These are phyloP conservation scores for Castanea sativa DNA, from an alignment of 306 rosid genomes.

Conservation along the genomic window DNA sequence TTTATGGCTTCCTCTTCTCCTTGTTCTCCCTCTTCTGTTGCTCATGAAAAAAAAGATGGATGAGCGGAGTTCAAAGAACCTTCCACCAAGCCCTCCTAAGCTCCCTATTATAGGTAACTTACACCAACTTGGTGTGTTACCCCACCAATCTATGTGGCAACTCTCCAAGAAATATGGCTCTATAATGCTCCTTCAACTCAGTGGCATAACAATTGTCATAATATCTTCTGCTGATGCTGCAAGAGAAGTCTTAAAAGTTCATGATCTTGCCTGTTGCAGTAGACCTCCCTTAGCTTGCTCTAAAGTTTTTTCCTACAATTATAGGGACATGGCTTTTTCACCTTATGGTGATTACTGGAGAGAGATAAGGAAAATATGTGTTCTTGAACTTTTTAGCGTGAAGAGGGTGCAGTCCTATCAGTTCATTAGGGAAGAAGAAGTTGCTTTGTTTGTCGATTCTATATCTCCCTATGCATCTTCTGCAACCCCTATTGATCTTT, in stretches of 20 bases:
- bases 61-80: too few species aligned
- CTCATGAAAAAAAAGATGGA: background rate
- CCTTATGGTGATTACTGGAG: constrained; percentile 48
- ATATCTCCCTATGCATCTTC: constrained; percentile 9
- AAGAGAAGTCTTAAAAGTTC: constrained; percentile 20
- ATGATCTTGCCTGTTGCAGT: constrained; percentile 30
- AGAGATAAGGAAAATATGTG: constrained; percentile 33
- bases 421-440: constrained; percentile 33
- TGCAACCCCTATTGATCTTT: constrained; percentile 6
- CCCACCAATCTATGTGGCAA: too few species aligned
- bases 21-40: constrained; percentile 1
- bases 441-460: constrained; percentile 6
- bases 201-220: background rate
- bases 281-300: constrained; percentile 10
- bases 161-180: too few species aligned
- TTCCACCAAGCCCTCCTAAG: too few species aligned
- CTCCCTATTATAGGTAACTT: too few species aligned
- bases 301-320: constrained; percentile 17
- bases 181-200: too few species aligned
- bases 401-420: constrained; percentile 33
- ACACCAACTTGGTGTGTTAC: too few species aligned
- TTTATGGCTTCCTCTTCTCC: background rate
- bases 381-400: constrained; percentile 31
- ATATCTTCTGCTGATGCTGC: constrained; percentile 40
- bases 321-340: constrained; percentile 4